These are phyloP conservation scores for Curvularia sp. DNA, from an alignment of 2,329 filamentous ascomycete genomes.

Conservation along the genomic window DNA sequence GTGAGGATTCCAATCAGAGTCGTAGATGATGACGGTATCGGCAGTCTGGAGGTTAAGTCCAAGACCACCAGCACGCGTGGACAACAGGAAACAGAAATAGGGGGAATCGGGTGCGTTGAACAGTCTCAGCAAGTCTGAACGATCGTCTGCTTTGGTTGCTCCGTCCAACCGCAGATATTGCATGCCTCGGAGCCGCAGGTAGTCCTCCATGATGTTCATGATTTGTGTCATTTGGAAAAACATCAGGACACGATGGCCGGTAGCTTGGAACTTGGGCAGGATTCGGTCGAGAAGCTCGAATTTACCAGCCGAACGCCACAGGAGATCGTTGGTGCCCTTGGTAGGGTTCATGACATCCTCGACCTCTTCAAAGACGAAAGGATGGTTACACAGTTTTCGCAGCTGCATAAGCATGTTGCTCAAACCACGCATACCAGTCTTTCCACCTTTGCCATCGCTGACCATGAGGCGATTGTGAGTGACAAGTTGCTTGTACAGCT, in stretches of 20 bases:
- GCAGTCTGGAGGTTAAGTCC: conserved; percentile 97
- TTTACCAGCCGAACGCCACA: conserved; percentile 96
- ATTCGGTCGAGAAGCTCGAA: conserved; percentile 94
- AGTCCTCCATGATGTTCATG: conserved; percentile 99
- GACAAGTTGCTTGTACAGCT: conserved; percentile 96
- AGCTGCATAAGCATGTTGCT: conserved; percentile 99
- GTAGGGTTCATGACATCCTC: conserved; percentile 97
- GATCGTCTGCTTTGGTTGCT: conserved; percentile 96
- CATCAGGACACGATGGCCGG: conserved; percentile 95
- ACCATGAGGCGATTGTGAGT: conserved; percentile 94
- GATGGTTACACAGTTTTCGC: conserved; percentile 98
- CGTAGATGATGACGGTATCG: conserved; percentile 99
- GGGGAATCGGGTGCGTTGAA: conserved; percentile 92
- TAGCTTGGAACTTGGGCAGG: conserved; percentile 88
- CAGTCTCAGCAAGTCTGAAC: conserved; percentile 83
- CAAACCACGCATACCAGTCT: conserved; percentile 89
- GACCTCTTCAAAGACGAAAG: conserved; percentile 97
- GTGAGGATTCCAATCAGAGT: conserved; percentile 99
- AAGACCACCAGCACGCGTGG: conserved; percentile 95
- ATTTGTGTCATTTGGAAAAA: conserved; percentile 99
- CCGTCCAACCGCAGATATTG: conserved; percentile 92
- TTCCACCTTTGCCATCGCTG: conserved; percentile 92
- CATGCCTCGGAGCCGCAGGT: conserved; percentile 81
- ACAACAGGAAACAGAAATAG: conserved; percentile 98
- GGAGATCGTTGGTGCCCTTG: conserved; percentile 84